These are phyloP conservation scores for Lineolata rhizophorae DNA, from an alignment of 495 filamentous ascomycete species.

Conservation along the genomic window DNA sequence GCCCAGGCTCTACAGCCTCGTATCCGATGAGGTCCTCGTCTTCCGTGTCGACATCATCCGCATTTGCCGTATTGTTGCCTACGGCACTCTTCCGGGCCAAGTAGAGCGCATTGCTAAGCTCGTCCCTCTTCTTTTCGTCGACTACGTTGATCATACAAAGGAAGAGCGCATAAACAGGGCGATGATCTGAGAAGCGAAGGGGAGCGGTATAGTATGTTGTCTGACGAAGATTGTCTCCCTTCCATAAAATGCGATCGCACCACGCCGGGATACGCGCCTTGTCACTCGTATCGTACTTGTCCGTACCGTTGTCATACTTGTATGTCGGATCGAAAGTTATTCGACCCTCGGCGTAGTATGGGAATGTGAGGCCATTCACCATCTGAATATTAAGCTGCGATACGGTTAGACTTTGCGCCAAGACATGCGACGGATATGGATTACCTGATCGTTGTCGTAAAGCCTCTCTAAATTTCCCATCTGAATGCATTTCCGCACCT, in stretches of 20 bases:
- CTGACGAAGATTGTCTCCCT: slow-evolving; percentile 65
- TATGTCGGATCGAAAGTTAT: slow-evolving; percentile 85
- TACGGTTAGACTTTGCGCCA: slow-evolving; percentile 7
- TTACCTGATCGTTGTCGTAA: slow-evolving; percentile 83
- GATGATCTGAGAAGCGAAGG: slow-evolving; percentile 76
- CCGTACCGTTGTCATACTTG: slow-evolving; percentile 73
- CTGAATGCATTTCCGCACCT: slow-evolving; percentile 49
- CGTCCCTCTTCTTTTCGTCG: slow-evolving; percentile 47
- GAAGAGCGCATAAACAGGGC: slow-evolving; percentile 79
- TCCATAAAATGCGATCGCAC: slow-evolving; percentile 83
- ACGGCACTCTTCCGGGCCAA: slow-evolving; percentile 38
- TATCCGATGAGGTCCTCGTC: slow-evolving; percentile 57
- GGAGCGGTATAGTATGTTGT: slow-evolving; percentile 56
- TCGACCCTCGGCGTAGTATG: slow-evolving; percentile 67
- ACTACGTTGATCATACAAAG: slow-evolving; percentile 60
- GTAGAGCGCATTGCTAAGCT: slow-evolving; percentile 51
- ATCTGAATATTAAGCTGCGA: slow-evolving; percentile 87
- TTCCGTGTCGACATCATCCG: slow-evolving; percentile 30
- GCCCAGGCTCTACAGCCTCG: slow-evolving; percentile 51
- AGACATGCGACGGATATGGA: slow-evolving; percentile 2
- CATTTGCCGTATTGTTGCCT: slow-evolving; percentile 20
- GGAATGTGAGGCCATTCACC: slow-evolving; percentile 75
- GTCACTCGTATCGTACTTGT: slow-evolving; percentile 81
- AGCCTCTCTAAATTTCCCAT: slow-evolving; percentile 51
- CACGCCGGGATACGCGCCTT: slow-evolving; percentile 90